phyloP scores from a whole-genome alignment of 169 alveolate species.

The Plasmodium billcollinsi region DNA sequence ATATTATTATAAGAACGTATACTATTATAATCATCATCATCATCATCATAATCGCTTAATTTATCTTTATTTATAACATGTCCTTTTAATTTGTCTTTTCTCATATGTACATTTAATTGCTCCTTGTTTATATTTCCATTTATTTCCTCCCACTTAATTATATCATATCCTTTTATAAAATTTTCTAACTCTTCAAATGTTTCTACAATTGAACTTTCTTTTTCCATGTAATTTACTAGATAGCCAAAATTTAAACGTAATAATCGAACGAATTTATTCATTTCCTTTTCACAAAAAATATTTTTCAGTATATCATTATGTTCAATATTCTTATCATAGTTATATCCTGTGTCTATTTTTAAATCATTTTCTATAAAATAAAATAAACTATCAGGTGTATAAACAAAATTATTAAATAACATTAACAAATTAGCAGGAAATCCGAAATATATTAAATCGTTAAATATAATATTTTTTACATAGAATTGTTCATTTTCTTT shows the following conservation, averaged over 20 bases:
- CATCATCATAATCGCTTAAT: background rate
- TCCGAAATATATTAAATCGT: slow-evolving; percentile 58
- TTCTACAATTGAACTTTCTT: slow-evolving; percentile 34
- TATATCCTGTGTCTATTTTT: slow-evolving; percentile 23
- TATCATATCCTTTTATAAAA: slow-evolving; percentile 11
- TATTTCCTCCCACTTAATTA: background rate
- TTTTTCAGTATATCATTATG: slow-evolving; percentile 9
- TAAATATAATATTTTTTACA: slow-evolving; percentile 54
- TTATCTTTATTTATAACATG: background rate
- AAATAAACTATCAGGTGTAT: slow-evolving; percentile 47
- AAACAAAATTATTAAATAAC: slow-evolving; percentile 32
- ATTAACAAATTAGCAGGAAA: slow-evolving; percentile 37
- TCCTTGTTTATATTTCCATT: background rate
- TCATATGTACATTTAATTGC: background rate
- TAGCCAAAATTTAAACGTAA: slow-evolving; percentile 38
- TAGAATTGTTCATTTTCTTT: slow-evolving; percentile 22
- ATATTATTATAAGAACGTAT: background rate
- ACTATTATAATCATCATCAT: background rate
- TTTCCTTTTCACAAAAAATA: background rate
- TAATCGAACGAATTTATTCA: slow-evolving; percentile 21
- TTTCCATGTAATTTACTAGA: slow-evolving; percentile 31
- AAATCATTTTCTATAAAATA: background rate
- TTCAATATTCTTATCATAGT: slow-evolving; percentile 11
- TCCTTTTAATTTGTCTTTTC: background rate
- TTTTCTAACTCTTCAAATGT: slow-evolving; percentile 27